Conservation (phyloP, 2,329 filamentous ascomycete species). For the Aspergillus sp. region DNA sequence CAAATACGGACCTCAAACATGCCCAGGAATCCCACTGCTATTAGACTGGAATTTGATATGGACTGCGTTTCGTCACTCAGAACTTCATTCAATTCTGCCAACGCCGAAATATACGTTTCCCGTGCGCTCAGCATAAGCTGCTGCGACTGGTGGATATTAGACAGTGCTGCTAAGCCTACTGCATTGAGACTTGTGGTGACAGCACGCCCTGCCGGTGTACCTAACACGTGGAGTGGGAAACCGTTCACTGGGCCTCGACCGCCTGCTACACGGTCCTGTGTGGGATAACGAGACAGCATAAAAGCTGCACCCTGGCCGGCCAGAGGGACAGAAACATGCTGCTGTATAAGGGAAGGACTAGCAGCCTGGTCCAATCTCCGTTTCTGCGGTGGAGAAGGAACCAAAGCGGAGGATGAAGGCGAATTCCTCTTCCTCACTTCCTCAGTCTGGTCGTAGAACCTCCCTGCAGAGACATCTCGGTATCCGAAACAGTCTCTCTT, state of each 20-base stretch:
- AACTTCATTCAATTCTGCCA: constrained; percentile 9
- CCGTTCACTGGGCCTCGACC: constrained; percentile 1
- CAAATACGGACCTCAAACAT: constrained; percentile 8
- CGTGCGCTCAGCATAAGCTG: constrained; percentile 3
- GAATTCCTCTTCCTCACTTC: constrained; percentile 17
- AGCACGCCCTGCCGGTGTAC: constrained; percentile 3
- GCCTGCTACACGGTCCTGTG: background rate
- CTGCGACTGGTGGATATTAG: constrained; percentile 6
- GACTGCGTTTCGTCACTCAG: constrained; percentile 4
- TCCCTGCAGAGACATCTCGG: constrained; percentile 17
- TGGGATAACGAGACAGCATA: constrained; percentile 6
- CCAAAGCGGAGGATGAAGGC: background rate
- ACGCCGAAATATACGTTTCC: constrained; percentile 7
- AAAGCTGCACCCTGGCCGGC: constrained; percentile 8
- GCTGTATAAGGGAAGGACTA: background rate
- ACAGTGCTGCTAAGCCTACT: constrained; percentile 7
- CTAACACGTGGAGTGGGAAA: constrained; percentile 1
- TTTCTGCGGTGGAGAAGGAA: background rate
- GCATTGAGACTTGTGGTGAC: constrained; percentile 8
- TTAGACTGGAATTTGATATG: constrained; percentile 9
- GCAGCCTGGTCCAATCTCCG: background rate
- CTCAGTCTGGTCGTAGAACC: constrained; percentile 23
- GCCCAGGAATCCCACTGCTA: constrained; percentile 10
- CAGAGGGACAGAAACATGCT: background rate
- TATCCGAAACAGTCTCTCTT: constrained; percentile 22